Evolutionary conservation across 2,329 filamentous ascomycete species (phyloP).

Genomic region (Cytospora paraplurivora): DNA sequence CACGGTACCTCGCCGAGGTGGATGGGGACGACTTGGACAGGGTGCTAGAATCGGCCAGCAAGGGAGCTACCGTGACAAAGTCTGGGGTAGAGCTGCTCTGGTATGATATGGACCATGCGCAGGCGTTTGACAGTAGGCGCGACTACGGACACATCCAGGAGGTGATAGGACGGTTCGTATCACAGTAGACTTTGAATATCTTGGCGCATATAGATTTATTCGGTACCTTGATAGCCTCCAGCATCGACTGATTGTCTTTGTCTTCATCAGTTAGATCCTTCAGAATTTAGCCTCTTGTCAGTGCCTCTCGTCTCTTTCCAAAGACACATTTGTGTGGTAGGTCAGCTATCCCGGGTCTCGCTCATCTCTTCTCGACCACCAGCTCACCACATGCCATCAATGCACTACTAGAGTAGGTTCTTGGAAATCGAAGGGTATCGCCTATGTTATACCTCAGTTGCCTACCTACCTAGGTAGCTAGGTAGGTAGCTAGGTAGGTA

Average conservation of each 20-base stretch:
- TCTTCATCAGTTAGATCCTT: too few species aligned
- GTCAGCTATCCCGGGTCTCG: too few species aligned
- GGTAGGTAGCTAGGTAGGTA: background rate
- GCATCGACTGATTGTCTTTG: background rate
- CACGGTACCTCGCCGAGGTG: slow-evolving; percentile 54
- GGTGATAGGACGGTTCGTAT: slow-evolving; percentile 19
- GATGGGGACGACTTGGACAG: slow-evolving; percentile 25
- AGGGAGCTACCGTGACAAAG: slow-evolving; percentile 33
- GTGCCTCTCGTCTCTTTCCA: too few species aligned
- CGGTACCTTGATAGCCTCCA: background rate
- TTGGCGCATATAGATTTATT: background rate
- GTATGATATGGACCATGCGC: slow-evolving; percentile 67
- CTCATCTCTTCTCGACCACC: too few species aligned
- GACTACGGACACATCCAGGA: slow-evolving; percentile 20
- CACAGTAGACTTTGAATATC: background rate
- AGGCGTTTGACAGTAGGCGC: slow-evolving; percentile 52
- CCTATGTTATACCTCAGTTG: too few species aligned
- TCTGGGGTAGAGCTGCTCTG: slow-evolving; percentile 59
- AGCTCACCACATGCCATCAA: too few species aligned
- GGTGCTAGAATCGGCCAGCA: slow-evolving; percentile 35
- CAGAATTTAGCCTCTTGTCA: too few species aligned
- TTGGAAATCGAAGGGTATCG: too few species aligned
- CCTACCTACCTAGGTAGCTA: background rate
- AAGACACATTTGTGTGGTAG: too few species aligned
- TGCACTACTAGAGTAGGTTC: too few species aligned